Evolutionary conservation across 202 grass and related monocot species (phyloP), one percentile per base, ranked within the genome.

Genomic region (Hordeum pubiflorum): DNA sequence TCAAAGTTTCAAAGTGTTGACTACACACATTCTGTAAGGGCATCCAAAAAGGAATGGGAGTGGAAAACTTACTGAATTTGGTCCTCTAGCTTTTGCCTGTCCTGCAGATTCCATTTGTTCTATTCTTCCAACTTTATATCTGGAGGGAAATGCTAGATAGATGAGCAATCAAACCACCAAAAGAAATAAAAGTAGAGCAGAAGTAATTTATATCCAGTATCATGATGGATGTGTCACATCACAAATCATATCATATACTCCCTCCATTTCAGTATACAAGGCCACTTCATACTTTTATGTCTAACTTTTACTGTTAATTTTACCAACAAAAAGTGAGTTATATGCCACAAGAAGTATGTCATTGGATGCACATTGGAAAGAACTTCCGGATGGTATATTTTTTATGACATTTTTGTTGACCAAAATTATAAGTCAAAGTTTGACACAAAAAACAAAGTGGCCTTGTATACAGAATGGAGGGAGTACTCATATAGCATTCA

Each of bases 81-180:
- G 74, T 77, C 95, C 92, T 87, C 90, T 94, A 79, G 82, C 20
- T 91, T 94, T 98, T 26, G 95, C 88, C 78, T 97, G 88, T 26
- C 41, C 86, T 82, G 92, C 84, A 73, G 92, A 91, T 82, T 98
- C 92, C 58, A 97, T 87, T 72, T 97, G 94, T 72, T 97, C 94
- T 72, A 97, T 94, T 91, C 94, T 89, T 84, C 94, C 94, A 81
- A 97, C 94, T 88, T 97, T 97, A 89, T 97, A 97, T 78, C 90
- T 94, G 62, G n/a, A 82, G 77, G 58, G 22, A 79, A 73, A 74
- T 76, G 67, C 24, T 50, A 34, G 20, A 79, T 17, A 84, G 74
- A 84, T 86, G 43, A 86, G 54, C 14, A 72, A 63, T 33, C 56
- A 14, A 70, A 27, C 39, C 52, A 81, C 39, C 15, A 29, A 79